phyloP scores from a whole-genome alignment of 2,329 filamentous ascomycete genomes.

The Trichoderma polysporum region DNA sequence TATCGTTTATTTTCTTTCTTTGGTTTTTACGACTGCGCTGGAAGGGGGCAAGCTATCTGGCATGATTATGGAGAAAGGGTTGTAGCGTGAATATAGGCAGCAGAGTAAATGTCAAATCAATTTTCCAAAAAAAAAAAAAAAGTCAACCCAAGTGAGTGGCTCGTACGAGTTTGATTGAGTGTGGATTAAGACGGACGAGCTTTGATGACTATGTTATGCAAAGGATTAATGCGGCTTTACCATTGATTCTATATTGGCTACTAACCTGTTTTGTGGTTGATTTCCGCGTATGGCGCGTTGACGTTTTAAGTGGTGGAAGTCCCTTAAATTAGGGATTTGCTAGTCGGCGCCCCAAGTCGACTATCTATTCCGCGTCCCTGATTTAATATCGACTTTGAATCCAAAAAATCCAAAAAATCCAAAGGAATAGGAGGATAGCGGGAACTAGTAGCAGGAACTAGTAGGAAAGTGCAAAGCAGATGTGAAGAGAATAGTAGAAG shows the following conservation, averaged over 20 bases:
- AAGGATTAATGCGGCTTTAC: too few relatives aligned
- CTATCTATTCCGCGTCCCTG: too few relatives aligned
- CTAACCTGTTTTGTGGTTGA: not conserved
- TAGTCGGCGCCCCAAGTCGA: not conserved
- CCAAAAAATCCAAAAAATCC: too few relatives aligned
- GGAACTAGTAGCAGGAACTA: too few relatives aligned
- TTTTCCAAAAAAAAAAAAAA: not conserved
- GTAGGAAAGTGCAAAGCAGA: too few relatives aligned
- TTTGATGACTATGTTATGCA: not conserved
- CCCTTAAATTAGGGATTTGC: not conserved
- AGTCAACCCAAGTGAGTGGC: too few relatives aligned
- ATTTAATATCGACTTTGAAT: too few relatives aligned
- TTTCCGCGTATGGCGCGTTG: not conserved
- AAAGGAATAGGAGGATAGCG: too few relatives aligned
- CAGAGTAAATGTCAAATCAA: slow-evolving; percentile 34
- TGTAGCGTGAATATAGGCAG: slow-evolving; percentile 33
- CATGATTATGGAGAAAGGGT: slow-evolving; percentile 16
- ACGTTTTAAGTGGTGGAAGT: not conserved
- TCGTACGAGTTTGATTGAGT: too few relatives aligned
- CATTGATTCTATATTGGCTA: not conserved
- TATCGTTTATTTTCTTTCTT: slow-evolving; percentile 21
- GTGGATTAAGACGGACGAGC: not conserved
- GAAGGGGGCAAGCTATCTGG: slow-evolving; percentile 25
- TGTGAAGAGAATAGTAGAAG: too few relatives aligned
- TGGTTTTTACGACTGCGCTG: slow-evolving; percentile 25